Evolutionary conservation across 768 basidiomycete genomes (phyloP).

Genomic region (Lentinula sp.): DNA sequence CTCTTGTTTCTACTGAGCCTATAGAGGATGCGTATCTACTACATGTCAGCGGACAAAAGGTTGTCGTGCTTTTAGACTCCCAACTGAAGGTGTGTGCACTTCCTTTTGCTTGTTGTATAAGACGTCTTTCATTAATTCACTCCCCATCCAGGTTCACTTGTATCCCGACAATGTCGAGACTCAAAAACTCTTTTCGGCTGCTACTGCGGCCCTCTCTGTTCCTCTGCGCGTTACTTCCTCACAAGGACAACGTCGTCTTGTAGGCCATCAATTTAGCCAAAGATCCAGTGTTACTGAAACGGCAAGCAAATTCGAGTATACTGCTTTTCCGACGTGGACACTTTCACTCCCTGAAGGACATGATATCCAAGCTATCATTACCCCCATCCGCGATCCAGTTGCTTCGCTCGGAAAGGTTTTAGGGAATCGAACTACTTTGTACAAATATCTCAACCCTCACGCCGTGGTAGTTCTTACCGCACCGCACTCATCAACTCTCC

Average conservation of each 20-base stretch:
- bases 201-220: conserved; percentile 44
- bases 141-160: conserved; percentile 41
- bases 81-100: conserved; percentile 56
- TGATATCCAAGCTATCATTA: conserved; percentile 45
- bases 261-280: conserved; percentile 50
- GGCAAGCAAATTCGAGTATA: conserved; percentile 17
- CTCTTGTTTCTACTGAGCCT: conserved; percentile 55
- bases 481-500: conserved; percentile 16
- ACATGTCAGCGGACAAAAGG: conserved; percentile 33
- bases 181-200: conserved; percentile 31
- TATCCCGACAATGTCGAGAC: conserved; percentile 57
- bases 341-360: conserved; percentile 51
- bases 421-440: conserved; percentile 82
- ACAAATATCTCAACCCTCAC: conserved; percentile 91
- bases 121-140: neutral
- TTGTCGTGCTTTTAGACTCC: conserved; percentile 67
- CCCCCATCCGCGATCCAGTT: conserved; percentile 42
- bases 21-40: conserved; percentile 54
- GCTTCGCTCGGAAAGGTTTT: conserved; percentile 82
- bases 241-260: conserved; percentile 38
- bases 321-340: conserved; percentile 64
- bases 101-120: neutral
- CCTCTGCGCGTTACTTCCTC: conserved; percentile 30
- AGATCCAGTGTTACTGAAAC: neutral
- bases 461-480: conserved; percentile 62